Percentiles rank a stretch among this genome's conserved stretches.
phyloP scores from a whole-genome alignment of 2,329 filamentous ascomycete species.

The Penicillium brevicompactum region DNA sequence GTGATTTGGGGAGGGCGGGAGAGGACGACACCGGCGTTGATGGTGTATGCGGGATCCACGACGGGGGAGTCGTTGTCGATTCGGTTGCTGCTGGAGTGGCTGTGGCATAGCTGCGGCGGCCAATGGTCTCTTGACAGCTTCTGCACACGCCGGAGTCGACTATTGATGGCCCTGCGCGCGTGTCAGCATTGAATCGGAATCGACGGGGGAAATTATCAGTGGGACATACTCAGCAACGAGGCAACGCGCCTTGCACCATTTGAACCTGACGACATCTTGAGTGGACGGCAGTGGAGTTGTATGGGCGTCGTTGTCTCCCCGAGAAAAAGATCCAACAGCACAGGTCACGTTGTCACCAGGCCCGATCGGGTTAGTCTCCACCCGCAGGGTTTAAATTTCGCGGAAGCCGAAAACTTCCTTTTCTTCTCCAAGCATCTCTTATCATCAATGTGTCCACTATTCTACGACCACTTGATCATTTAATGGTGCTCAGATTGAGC shows the following conservation, averaged over 20 bases:
- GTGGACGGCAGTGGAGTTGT: slow-evolving; percentile 16
- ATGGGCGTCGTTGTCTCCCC: slow-evolving; percentile 18
- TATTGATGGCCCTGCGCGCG: slow-evolving; percentile 36
- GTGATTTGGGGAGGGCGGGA: slow-evolving; percentile 88
- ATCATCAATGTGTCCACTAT: slow-evolving; percentile 79
- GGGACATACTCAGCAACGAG: slow-evolving; percentile 41
- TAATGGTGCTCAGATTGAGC: slow-evolving; percentile 79
- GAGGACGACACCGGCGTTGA: slow-evolving; percentile 74
- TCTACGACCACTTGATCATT: slow-evolving; percentile 89
- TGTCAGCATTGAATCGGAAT: slow-evolving; percentile 13
- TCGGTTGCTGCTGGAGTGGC: slow-evolving; percentile 41
- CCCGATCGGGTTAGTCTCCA: slow-evolving; percentile 24
- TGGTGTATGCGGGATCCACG: slow-evolving; percentile 44
- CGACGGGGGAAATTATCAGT: neutral
- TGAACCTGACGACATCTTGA: slow-evolving; percentile 43
- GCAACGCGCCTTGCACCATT: slow-evolving; percentile 45
- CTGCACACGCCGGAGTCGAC: slow-evolving; percentile 45
- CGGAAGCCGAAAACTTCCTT: slow-evolving; percentile 31
- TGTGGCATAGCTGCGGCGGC: slow-evolving; percentile 44
- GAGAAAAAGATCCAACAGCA: slow-evolving; percentile 40
- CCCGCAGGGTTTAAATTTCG: slow-evolving; percentile 31
- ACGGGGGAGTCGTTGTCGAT: slow-evolving; percentile 32
- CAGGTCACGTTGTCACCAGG: slow-evolving; percentile 38
- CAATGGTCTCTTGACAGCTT: slow-evolving; percentile 46
- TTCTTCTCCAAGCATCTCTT: slow-evolving; percentile 75